A percentile compares a stretch with the other conserved stretches of the same genome.
Evolutionary conservation across 106 monocot genomes (phyloP).

Genomic region (Xerophyta viscosa): DNA sequence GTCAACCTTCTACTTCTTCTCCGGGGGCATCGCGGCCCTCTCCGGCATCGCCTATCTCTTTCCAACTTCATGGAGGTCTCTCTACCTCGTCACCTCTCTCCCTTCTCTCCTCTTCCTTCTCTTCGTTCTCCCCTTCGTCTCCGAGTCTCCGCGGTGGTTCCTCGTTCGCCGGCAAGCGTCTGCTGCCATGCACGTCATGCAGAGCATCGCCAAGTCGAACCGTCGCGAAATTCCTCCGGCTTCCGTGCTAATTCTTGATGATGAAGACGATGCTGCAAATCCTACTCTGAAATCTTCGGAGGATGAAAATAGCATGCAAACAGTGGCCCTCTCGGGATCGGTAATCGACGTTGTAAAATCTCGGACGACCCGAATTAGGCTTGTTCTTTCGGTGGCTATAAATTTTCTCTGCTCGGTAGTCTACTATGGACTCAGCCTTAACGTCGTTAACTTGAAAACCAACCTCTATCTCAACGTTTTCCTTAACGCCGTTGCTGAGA

Average conservation of each 20-base stretch:
- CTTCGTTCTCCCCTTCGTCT: slow-evolving; percentile 62
- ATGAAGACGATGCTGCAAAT: slow-evolving; percentile 29
- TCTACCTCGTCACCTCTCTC: slow-evolving; percentile 62
- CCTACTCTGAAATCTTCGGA: too few relatives aligned
- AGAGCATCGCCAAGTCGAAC: slow-evolving; percentile 35
- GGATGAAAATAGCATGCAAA: too few relatives aligned
- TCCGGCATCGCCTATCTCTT: slow-evolving; percentile 48
- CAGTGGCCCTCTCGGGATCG: slow-evolving; percentile 28
- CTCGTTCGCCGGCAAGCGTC: slow-evolving; percentile 45
- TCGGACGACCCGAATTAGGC: slow-evolving; percentile 41
- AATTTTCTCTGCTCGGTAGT: slow-evolving; percentile 58
- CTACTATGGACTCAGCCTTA: slow-evolving; percentile 87
- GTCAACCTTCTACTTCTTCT: slow-evolving; percentile 99
- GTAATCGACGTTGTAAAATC: slow-evolving; percentile 48
- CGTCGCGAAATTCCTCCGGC: slow-evolving; percentile 17
- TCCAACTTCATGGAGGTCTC: slow-evolving; percentile 53
- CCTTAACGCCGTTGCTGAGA: slow-evolving; percentile 61
- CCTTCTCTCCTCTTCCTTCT: slow-evolving; percentile 61
- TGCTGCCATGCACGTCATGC: slow-evolving; percentile 51
- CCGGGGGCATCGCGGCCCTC: slow-evolving; percentile 57
- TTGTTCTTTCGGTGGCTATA: slow-evolving; percentile 43
- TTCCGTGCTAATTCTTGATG: slow-evolving; percentile 39
- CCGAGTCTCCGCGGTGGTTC: slow-evolving; percentile 87
- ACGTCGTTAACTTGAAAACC: slow-evolving; percentile 82
- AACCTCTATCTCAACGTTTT: slow-evolving; percentile 65